Evolutionary conservation across 1,284 basidiomycete species (phyloP).

Genomic region (Thecaphora frezii): DNA sequence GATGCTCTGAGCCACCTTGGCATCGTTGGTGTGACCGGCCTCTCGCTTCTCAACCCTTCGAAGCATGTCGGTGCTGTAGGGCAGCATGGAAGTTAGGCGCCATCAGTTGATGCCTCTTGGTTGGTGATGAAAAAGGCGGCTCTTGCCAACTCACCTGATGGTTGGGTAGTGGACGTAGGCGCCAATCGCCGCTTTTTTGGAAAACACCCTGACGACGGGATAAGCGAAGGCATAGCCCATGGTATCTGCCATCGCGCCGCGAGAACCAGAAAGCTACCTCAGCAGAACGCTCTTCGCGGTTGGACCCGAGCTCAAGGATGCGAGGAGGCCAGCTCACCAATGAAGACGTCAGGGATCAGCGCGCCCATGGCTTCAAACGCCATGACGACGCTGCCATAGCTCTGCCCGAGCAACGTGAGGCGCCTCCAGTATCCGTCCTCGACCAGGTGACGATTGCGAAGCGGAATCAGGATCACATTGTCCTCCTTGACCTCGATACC

Average conservation of each 20-base stretch:
- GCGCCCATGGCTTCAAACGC: slow-evolving; percentile 74
- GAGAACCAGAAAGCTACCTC: too few relatives aligned
- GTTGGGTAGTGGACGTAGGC: slow-evolving; percentile 96
- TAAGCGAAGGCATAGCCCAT: slow-evolving; percentile 98
- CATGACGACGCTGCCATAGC: slow-evolving; percentile 79
- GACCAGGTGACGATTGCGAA: slow-evolving; percentile 72
- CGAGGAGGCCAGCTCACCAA: slow-evolving; percentile 67
- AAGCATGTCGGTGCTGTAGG: slow-evolving; percentile 80
- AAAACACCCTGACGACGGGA: slow-evolving; percentile 70
- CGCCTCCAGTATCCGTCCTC: slow-evolving; percentile 81
- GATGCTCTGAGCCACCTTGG: slow-evolving; percentile 65
- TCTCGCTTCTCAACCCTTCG: slow-evolving; percentile 69
- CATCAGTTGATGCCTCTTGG: too few relatives aligned
- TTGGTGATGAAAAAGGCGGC: too few relatives aligned
- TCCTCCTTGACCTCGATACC: slow-evolving; percentile 72
- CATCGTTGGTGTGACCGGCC: slow-evolving; percentile 70
- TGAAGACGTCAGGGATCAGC: slow-evolving; percentile 82
- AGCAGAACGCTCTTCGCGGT: too few relatives aligned
- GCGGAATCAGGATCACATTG: slow-evolving; percentile 75
- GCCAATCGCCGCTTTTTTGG: slow-evolving; percentile 70
- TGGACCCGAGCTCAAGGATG: too few relatives aligned
- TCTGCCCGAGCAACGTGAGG: slow-evolving; percentile 90
- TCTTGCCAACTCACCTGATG: slow-evolving; percentile 62
- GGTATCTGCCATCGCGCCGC: slow-evolving; percentile 68
- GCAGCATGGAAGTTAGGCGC: too few relatives aligned